Evolutionary conservation across 345 rosid genomes (phyloP), one percentile per base, ranked within the genome.

Genomic region (Euphorbia peplus): DNA sequence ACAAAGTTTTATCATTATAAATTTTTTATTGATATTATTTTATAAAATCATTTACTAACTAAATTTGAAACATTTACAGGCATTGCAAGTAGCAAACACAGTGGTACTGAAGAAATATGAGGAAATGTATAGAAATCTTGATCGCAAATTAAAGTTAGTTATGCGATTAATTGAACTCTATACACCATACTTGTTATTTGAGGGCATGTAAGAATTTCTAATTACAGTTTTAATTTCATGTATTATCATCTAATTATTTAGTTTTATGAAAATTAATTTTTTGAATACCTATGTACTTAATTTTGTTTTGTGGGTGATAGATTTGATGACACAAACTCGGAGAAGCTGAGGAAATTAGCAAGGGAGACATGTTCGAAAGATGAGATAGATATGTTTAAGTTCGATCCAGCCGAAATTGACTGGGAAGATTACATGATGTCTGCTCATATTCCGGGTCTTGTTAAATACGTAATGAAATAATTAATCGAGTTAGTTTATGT

Each of bases 121-220:
- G 8, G 70, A 39, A 30, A 12, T 30, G 5, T 73, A 21, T 19
- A 63, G 6, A 4, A 25, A 19, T 46, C 70, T 30, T 8, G 21
- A 69, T 63, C 51, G 76, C 47, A 80, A 70, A 57, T 28, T 78
- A 28, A 78, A 62, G 7, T 55, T 74, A 7, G 80, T 66, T 32
- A 73, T 78, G 84, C 69, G 74, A 2, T 56, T 83, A 18, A 75
- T 51, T 8, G 74, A 83, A 2, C 79, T 81, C 11, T 83, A 81
- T 55, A 53, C 52, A 47, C 83, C 87, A 0, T 83, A 76, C 24
- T 10, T 76, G 37, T 81, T 83, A 51, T 77, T 77, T 16, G 9
- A 63, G 8, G 74, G 74, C 59, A 53, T 9, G 76, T 77, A 64
- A 16, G 25, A 25, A 13, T 3, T 24, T 39, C 8, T 8, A 3